These are phyloP conservation scores for Xylariaceae sp. DNA, from an alignment of 2,329 filamentous ascomycete genomes.

Conservation along the genomic window DNA sequence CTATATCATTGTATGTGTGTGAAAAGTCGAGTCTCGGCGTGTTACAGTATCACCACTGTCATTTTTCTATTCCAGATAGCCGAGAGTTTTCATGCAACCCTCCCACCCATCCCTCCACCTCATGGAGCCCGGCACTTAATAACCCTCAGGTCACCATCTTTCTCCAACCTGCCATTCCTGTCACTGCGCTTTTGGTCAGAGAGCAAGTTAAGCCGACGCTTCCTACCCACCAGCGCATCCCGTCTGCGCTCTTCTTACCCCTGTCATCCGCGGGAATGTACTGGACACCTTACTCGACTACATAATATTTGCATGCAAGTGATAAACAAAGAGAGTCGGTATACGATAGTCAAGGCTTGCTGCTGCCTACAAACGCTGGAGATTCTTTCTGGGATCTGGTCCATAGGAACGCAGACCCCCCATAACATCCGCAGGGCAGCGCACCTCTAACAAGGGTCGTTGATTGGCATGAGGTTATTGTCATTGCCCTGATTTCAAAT, in stretches of 20 bases:
- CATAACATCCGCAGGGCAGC: not conserved
- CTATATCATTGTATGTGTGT: not conserved
- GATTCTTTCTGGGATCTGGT: not conserved
- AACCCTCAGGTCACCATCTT: not conserved
- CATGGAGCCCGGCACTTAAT: not conserved
- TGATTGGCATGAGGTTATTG: not conserved
- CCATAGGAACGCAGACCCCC: not conserved
- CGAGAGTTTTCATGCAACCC: slow-evolving; percentile 6
- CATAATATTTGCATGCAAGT: not conserved
- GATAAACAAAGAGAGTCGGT: not conserved
- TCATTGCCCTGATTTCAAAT: not conserved
- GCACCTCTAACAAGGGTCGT: not conserved
- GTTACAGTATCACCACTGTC: slow-evolving; percentile 1
- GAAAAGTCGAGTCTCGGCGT: slow-evolving; percentile 6
- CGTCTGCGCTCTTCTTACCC: slow-evolving; percentile 1
- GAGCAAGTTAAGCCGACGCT: slow-evolving; percentile 13
- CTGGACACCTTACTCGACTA: slow-evolving; percentile 5
- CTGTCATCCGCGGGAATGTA: slow-evolving; percentile 7
- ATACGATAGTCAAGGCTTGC: not conserved
- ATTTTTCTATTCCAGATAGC: slow-evolving; percentile 10
- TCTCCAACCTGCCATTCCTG: not conserved
- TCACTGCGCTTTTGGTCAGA: not conserved
- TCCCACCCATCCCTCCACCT: not conserved
- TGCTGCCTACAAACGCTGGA: not conserved
- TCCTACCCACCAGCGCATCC: not conserved